Evolutionary conservation across 148 eudicot species (phyloP).

Genomic region (Persicaria tinctoria): DNA sequence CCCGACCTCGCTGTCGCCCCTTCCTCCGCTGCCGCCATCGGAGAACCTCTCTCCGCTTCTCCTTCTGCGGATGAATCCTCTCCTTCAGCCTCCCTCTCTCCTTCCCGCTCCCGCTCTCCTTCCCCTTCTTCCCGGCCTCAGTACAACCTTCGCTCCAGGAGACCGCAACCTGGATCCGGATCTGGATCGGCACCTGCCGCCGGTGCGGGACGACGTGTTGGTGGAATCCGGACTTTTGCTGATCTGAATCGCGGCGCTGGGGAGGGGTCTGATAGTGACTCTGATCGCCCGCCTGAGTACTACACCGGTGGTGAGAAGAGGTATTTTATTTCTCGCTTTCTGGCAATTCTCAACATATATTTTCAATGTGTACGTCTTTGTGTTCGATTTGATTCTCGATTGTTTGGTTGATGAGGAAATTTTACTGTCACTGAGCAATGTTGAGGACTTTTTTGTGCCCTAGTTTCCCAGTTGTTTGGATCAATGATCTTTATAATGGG

Average conservation of each 20-base stretch:
- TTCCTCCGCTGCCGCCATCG: slow-evolving; percentile 11
- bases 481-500: background rate
- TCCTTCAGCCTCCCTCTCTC: slow-evolving; percentile 20
- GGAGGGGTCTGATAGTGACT: slow-evolving; percentile 40
- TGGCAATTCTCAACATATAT: background rate
- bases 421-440: background rate
- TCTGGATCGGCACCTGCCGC: background rate
- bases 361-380: background rate
- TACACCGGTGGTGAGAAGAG: slow-evolving; percentile 70
- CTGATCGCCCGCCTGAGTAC: slow-evolving; percentile 49
- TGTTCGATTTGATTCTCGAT: background rate
- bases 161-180: slow-evolving; percentile 4
- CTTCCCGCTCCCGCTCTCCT: slow-evolving; percentile 45
- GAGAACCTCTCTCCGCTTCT: slow-evolving; percentile 10
- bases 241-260: slow-evolving; percentile 39
- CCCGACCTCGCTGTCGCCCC: slow-evolving; percentile 12
- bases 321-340: slow-evolving; percentile 21
- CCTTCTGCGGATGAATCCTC: slow-evolving; percentile 10
- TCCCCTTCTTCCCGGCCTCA: slow-evolving; percentile 21
- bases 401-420: background rate
- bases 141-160: slow-evolving; percentile 42
- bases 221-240: slow-evolving; percentile 45
- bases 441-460: background rate
- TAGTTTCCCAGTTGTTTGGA: background rate
- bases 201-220: slow-evolving; percentile 14